phyloP scores from a whole-genome alignment of 768 basidiomycete species.

The Trametes maxima region DNA sequence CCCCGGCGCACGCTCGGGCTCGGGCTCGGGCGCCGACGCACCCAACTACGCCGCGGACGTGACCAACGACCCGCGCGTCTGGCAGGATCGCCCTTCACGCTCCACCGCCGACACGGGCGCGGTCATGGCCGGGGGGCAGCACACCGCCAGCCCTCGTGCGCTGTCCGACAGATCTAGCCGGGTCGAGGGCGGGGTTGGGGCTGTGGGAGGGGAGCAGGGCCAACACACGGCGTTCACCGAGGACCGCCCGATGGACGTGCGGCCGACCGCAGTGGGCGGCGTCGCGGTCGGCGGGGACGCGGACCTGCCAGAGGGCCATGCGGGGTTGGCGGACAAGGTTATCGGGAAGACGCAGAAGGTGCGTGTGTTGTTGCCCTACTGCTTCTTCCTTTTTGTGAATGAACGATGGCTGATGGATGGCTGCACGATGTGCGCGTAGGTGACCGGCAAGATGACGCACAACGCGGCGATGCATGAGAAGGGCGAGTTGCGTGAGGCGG shows the following conservation, averaged over 20 bases:
- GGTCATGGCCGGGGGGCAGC: constrained; percentile 29
- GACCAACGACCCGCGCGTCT: constrained; percentile 36
- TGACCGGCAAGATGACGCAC: constrained; percentile 50
- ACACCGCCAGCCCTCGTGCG: background rate
- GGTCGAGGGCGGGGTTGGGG: background rate
- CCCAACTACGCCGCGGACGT: constrained; percentile 44
- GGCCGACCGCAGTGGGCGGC: constrained; percentile 41
- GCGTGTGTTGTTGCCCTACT: background rate
- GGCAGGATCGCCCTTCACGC: constrained; percentile 22
- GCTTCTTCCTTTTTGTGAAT: background rate
- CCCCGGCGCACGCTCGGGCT: constrained; percentile 40
- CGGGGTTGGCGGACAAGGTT: constrained; percentile 52
- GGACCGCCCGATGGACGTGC: constrained; percentile 40
- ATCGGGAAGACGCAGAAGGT: constrained; percentile 64
- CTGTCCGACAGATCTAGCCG: background rate
- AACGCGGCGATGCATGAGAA: constrained; percentile 57
- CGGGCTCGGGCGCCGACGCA: constrained; percentile 26
- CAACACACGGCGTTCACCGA: constrained; percentile 4
- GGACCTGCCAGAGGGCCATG: constrained; percentile 42
- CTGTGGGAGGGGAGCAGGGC: background rate
- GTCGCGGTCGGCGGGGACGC: constrained; percentile 39
- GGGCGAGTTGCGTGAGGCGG: constrained; percentile 56
- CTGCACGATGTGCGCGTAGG: too few species aligned
- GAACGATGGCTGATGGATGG: background rate
- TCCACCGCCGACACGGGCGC: constrained; percentile 25